Evolutionary conservation across 768 basidiomycete genomes (phyloP), one percentile per base, ranked within the genome.

Genomic region (Lentinus brumalis): DNA sequence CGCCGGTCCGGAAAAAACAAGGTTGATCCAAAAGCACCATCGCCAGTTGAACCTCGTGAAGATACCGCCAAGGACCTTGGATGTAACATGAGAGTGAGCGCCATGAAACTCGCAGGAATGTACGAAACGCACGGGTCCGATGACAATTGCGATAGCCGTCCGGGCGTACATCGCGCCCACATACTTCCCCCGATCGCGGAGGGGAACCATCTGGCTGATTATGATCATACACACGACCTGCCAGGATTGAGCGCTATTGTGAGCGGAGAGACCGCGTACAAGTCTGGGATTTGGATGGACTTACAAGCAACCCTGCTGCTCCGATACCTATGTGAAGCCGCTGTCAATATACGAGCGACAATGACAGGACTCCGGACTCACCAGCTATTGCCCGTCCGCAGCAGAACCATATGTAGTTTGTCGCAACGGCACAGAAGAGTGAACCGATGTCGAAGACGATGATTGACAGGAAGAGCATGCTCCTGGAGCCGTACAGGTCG

Each of bases 11-110:
- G 65, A 65, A 6, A 67, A 64, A 10, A 66, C 61, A 3, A 65
- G 65, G 46, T 57, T 52, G 32, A 67, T 58, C 32, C 40, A 71
- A 56, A 71, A 70, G 51, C 63, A 66, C 71, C 71, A 73, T 7
- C 74, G 49, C 73, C 73, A 74, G 12, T 51, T 53, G 4, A 67
- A 59, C 39, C 61, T 54, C 1, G 67, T 58, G 4, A 71, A 67
- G 41, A 57, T 63, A 31, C 74, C 75, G 42, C 46, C 46, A 12
- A 57, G 56, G 10, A 54, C 39, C 53, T 54, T 35, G 5, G 5
- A 35, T 10, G 9, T 31, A 4, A 12, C 6, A 10, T 6, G 4
- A 5, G 40, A 32, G 7, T 16, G 16, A 26, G 14, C 50, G 35
- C 10, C 35, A 31, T 11, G n/a, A 32, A 53, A 11, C 11, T 35